Evolutionary conservation across 2,329 filamentous ascomycete species (phyloP).

Genomic region (Phialocephala subalpina): DNA sequence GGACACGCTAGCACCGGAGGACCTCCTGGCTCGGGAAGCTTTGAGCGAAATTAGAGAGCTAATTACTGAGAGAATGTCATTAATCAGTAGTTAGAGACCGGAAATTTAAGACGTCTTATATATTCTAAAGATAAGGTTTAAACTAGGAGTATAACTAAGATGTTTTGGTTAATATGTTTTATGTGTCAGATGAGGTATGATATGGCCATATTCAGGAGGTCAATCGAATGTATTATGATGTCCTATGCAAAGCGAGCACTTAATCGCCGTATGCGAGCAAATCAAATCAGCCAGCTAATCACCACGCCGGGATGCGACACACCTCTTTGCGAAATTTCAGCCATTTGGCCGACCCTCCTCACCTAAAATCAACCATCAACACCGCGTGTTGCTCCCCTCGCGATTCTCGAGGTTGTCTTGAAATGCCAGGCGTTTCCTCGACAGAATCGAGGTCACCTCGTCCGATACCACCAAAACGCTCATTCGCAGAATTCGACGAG

Average conservation of each 20-base stretch:
- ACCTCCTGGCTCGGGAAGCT: too few relatives aligned
- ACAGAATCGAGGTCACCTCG: constrained; percentile 29
- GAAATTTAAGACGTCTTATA: too few relatives aligned
- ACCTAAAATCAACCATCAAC: constrained; percentile 27
- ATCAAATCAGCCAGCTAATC: not conserved
- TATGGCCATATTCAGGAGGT: too few relatives aligned
- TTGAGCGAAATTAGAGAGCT: too few relatives aligned
- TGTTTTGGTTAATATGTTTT: too few relatives aligned
- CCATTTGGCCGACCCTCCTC: constrained; percentile 1
- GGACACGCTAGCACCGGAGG: too few relatives aligned
- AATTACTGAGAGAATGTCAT: too few relatives aligned
- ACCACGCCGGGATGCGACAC: constrained; percentile 4
- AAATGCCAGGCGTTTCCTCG: constrained; percentile 30
- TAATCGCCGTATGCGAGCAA: constrained; percentile 1
- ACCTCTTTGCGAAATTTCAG: constrained; percentile 23
- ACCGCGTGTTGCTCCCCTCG: constrained; percentile 19
- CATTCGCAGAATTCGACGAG: constrained; percentile 15
- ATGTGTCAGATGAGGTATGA: too few relatives aligned
- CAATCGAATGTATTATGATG: too few relatives aligned
- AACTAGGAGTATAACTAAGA: too few relatives aligned
- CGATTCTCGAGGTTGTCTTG: constrained; percentile 26
- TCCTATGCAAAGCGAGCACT: not conserved
- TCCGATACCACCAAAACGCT: constrained; percentile 31
- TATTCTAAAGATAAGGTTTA: too few relatives aligned
- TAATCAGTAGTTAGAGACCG: too few relatives aligned